Conservation (phyloP, 371 early-diverging fungal species). For the Rhizopus stolonifer region DNA sequence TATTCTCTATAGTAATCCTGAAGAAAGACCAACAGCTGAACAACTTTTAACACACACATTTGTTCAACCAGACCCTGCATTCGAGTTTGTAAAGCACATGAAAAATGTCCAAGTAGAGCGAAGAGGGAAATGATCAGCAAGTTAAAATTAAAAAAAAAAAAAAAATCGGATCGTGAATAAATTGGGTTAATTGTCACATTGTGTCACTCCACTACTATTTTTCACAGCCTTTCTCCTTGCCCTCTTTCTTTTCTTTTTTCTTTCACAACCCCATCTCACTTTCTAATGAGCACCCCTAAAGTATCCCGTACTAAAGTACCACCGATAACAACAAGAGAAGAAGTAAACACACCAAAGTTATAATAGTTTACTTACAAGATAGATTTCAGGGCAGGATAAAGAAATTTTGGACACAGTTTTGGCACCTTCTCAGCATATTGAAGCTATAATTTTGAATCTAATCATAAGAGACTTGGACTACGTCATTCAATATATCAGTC, state of each 20-base stretch:
- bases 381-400: slow-evolving; percentile 17
- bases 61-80: slow-evolving; percentile 51
- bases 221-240: not conserved
- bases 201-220: not conserved
- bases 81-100: slow-evolving; percentile 54
- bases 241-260: not conserved
- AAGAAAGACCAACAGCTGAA: slow-evolving; percentile 63
- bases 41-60: slow-evolving; percentile 61
- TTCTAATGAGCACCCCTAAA: not conserved
- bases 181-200: not conserved
- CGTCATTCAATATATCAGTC: slow-evolving; percentile 24
- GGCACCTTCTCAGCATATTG: slow-evolving; percentile 23
- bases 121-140: slow-evolving; percentile 5
- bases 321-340: not conserved
- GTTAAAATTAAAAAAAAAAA: not conserved
- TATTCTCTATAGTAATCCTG: slow-evolving; percentile 52
- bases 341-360: not conserved
- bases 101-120: slow-evolving; percentile 24
- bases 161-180: not conserved
- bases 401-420: slow-evolving; percentile 12
- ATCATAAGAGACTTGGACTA: slow-evolving; percentile 20
- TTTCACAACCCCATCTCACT: not conserved
- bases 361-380: not conserved
- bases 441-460: slow-evolving; percentile 11
- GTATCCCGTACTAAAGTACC: not conserved